phyloP scores from a whole-genome alignment of 1,284 basidiomycete species.

The Ustilago tritici region DNA sequence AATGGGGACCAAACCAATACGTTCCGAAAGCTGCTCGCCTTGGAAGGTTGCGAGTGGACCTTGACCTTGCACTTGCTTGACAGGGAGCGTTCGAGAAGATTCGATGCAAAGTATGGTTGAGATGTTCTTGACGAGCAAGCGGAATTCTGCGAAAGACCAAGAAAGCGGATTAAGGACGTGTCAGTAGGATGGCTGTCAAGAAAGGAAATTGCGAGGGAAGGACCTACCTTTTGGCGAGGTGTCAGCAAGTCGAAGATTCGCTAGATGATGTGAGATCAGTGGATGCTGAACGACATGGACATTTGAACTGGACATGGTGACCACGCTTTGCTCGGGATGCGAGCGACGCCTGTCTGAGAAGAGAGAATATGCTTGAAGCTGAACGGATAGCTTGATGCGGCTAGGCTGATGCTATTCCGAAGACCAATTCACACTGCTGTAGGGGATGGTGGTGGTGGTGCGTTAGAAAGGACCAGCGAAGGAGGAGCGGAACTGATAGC shows the following conservation, averaged over 20 bases:
- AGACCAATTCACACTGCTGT: background rate
- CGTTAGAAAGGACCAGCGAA: background rate
- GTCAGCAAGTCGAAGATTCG: conserved; percentile 56
- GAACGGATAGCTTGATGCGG: background rate
- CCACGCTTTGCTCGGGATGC: background rate
- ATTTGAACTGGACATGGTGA: conserved; percentile 41
- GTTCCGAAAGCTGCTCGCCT: conserved; percentile 70
- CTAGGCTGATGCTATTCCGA: background rate
- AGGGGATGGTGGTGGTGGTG: background rate
- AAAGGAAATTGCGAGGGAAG: too few species aligned
- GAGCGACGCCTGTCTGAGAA: background rate
- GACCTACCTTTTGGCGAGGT: conserved; percentile 56
- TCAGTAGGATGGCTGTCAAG: background rate
- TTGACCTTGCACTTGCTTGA: conserved; percentile 53
- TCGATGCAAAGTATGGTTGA: conserved; percentile 57
- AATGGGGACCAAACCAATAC: conserved; percentile 88
- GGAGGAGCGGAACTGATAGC: too few species aligned
- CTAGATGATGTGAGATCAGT: conserved; percentile 57
- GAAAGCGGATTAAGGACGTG: background rate
- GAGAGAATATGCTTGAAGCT: background rate
- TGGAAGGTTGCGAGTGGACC: conserved; percentile 56
- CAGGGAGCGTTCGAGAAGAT: conserved; percentile 41
- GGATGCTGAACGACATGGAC: conserved; percentile 58
- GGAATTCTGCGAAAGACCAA: conserved; percentile 42
- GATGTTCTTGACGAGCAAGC: conserved; percentile 51